A percentile compares a stretch with the other conserved stretches of the same genome.
Conservation (phyloP, 1,284 basidiomycete genomes). For the Trichosporon faecale region DNA sequence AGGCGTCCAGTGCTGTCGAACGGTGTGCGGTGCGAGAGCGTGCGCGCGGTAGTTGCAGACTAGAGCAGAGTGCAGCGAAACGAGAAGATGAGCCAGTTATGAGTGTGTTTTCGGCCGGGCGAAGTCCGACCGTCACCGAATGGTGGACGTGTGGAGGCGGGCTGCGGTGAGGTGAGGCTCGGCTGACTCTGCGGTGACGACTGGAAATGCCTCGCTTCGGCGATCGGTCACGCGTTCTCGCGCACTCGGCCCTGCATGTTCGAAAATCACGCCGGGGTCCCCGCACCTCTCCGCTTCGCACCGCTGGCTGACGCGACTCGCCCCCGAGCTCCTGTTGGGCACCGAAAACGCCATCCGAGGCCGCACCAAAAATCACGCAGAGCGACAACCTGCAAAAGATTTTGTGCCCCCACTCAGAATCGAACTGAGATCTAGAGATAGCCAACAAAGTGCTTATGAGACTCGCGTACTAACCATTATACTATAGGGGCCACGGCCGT, state of each 20-base stretch:
- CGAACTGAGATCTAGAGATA: conserved; percentile 11
- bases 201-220: conserved; percentile 4
- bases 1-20: background rate
- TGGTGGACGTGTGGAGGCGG: background rate
- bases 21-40: background rate
- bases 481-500: background rate
- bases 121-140: conserved; percentile 2
- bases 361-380: background rate
- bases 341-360: background rate
- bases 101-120: conserved; percentile 1
- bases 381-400: background rate
- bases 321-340: background rate
- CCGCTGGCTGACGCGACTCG: background rate
- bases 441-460: background rate
- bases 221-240: background rate
- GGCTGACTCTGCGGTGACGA: background rate
- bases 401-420: conserved; percentile 9
- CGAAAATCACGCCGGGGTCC: background rate
- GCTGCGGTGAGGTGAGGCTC: background rate
- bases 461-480: conserved; percentile 10
- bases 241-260: background rate
- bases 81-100: background rate
- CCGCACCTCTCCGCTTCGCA: background rate
- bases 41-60: background rate
- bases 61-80: background rate